Evolutionary conservation across 768 basidiomycete species (phyloP), one percentile per base, ranked within the genome.

Genomic region (Dentipellis fragilis): DNA sequence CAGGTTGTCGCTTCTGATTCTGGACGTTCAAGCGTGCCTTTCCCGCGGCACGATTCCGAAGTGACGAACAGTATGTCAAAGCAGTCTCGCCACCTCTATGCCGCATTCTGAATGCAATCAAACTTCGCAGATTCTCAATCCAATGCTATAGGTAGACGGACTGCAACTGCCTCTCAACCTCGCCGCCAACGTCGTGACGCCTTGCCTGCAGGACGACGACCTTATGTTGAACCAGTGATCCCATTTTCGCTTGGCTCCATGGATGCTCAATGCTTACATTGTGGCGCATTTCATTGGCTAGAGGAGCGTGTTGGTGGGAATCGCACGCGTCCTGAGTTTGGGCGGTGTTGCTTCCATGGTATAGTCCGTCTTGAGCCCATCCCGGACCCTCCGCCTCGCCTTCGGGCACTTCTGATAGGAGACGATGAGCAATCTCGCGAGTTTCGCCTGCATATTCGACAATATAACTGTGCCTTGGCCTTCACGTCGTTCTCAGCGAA

Each of bases 401-500:
- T 75, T 2, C 56, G 42, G 0, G 3, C 48, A 2, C 63, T 73
- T 0, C 57, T 69, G 4, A 58, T 29, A 11, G 52, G 52, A 12
- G 17, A 59, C 21, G 57, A 59, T 51, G 19, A 11, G 46, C 47
- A 60, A 37, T 51, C 66, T 10, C 57, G 56, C 22, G 54, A 62
- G 5, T 75, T 75, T 29, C 67, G 66, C 1, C 54, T 59, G 4
- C 61, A 75, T 5, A 73, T 76, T 8, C 59, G 68, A 10, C 68
- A 71, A 23, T 77, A 77, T 45, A 79, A 78, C 52, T 59, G 62
- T 38, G 69, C 76, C 1, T 62, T 77, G 48, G 63, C 73, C 0
- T 75, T 76, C 54, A 73, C 70, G 0, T 75, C 73, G 0, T 34
- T 76, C 0, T 67, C 68, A 10, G 67, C 69, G 1, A 47, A 58